phyloP scores from a whole-genome alignment of 2,329 filamentous ascomycete species.

The Chalara sp. region DNA sequence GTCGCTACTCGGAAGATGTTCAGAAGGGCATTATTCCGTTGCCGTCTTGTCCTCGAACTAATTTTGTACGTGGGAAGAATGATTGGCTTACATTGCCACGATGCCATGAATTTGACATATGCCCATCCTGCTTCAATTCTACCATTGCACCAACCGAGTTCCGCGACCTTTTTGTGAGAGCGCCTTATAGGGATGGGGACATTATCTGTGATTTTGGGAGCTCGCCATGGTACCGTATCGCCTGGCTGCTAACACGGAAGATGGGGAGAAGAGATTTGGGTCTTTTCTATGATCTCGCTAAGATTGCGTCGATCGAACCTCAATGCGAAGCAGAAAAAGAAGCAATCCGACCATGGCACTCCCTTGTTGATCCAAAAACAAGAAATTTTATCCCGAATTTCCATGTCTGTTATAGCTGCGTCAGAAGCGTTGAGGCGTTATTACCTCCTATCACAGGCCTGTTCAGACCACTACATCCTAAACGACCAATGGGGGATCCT shows the following conservation, averaged over 20 bases:
- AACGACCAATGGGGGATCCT: slow-evolving; percentile 36
- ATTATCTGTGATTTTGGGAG: slow-evolving; percentile 74
- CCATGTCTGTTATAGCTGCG: slow-evolving; percentile 67
- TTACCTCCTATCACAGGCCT: slow-evolving; percentile 65
- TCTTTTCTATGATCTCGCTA: slow-evolving; percentile 63
- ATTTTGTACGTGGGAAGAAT: slow-evolving; percentile 53
- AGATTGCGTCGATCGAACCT: slow-evolving; percentile 48
- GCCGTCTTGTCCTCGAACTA: slow-evolving; percentile 62
- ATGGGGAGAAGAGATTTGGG: slow-evolving; percentile 58
- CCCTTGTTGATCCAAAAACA: slow-evolving; percentile 62
- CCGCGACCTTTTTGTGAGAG: slow-evolving; percentile 56
- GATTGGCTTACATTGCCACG: slow-evolving; percentile 78
- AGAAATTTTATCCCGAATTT: slow-evolving; percentile 62
- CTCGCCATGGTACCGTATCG: slow-evolving; percentile 73
- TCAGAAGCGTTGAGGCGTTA: slow-evolving; percentile 63
- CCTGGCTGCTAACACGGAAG: slow-evolving; percentile 74
- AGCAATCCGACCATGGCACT: slow-evolving; percentile 64
- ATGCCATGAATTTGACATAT: slow-evolving; percentile 69
- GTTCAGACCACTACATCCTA: slow-evolving; percentile 40
- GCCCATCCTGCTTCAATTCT: slow-evolving; percentile 68
- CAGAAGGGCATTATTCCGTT: slow-evolving; percentile 41
- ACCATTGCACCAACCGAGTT: slow-evolving; percentile 66
- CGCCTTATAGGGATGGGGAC: slow-evolving; percentile 49
- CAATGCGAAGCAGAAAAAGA: slow-evolving; percentile 52
- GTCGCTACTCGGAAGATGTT: slow-evolving; percentile 48